Evolutionary conservation across 495 filamentous ascomycete species (phyloP), one percentile per base, ranked within the genome.

Genomic region (Aspergillus baeticus): DNA sequence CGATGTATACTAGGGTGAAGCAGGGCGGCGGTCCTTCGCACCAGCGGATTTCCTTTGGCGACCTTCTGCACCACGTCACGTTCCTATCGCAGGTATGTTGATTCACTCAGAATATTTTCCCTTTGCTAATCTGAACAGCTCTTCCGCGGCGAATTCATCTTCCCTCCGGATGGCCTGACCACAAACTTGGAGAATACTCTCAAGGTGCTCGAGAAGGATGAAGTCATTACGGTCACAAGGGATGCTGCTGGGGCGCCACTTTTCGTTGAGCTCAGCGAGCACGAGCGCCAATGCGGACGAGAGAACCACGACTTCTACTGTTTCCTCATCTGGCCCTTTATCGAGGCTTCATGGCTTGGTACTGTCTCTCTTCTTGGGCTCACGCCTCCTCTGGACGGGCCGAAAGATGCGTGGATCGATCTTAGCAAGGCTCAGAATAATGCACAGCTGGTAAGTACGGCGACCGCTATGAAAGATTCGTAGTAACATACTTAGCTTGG

Each of bases 291-390:
- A 2, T 84, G 80, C 34, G 94, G 93, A 2, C 77, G 93, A 20
- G 93, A 98, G 66, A 96, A 96, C 63, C 98, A 87, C 66, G 94
- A 98, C 63, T 98, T 98, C 70, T 97, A 98, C 72, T 96, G 92
- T 70, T 98, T 97, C 78, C 71, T 98, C 18, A 91, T 98, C 58
- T 98, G 94, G 94, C 94, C 94, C 0, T 98, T 98, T 63, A 91
- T 97, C 53, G 94, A 98, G 66, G 87, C 91, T 0, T 84, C 78
- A 43, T 98, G 94, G 94, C 83, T 98, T 13, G 92, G 90, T 6
- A 87, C 90, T 0, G 86, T 97, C 0, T 89, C 89, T 2, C 79
- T 97, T 2, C 84, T 95, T 70, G 90, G 92, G 10, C 79, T 98
- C 7, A 88, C 89, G 0, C 92, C 93, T 3, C 91, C 89, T 2